Conservation (phyloP, 441 rosid species). For the Rhodomyrtus psidioides region DNA sequence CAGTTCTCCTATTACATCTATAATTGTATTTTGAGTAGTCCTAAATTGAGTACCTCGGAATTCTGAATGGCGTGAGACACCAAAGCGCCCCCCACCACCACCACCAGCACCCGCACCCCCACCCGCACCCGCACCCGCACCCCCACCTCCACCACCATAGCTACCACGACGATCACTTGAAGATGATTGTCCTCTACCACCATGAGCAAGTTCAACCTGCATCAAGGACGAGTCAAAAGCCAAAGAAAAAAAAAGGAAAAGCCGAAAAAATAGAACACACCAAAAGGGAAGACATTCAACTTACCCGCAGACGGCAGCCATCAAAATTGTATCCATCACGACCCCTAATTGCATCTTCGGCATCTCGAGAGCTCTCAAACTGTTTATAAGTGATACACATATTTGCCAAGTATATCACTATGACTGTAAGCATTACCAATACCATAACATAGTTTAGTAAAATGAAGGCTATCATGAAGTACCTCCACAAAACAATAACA, state of each 20-base stretch:
- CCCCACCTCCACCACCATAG: conserved; percentile 32
- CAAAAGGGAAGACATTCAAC: conserved; percentile 3
- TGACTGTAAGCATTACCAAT: not conserved
- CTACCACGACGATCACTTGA: conserved; percentile 84
- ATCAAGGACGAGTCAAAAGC: conserved; percentile 3
- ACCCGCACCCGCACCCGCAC: conserved; percentile 24
- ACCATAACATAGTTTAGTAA: not conserved
- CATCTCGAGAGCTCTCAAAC: conserved; percentile 86
- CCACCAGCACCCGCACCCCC: conserved; percentile 24
- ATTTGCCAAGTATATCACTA: not conserved
- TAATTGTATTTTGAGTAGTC: not conserved
- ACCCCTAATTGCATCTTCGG: conserved; percentile 90
- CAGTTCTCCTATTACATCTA: not conserved
- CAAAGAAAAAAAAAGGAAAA: not conserved
- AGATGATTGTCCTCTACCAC: conserved; percentile 74
- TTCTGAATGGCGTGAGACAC: conserved; percentile 76
- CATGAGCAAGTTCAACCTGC: conserved; percentile 98
- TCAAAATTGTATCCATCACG: conserved; percentile 95
- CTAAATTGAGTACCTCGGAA: conserved; percentile 52
- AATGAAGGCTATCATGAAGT: not conserved
- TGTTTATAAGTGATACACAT: conserved; percentile 18
- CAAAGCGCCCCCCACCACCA: conserved; percentile 49
- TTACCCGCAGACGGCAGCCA: conserved; percentile 86
- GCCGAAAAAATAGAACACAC: not conserved
- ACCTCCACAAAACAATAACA: conserved; percentile 96